Evolutionary conservation across 257 asterid species (phyloP).

Genomic region (Rauvolfia tetraphylla): DNA sequence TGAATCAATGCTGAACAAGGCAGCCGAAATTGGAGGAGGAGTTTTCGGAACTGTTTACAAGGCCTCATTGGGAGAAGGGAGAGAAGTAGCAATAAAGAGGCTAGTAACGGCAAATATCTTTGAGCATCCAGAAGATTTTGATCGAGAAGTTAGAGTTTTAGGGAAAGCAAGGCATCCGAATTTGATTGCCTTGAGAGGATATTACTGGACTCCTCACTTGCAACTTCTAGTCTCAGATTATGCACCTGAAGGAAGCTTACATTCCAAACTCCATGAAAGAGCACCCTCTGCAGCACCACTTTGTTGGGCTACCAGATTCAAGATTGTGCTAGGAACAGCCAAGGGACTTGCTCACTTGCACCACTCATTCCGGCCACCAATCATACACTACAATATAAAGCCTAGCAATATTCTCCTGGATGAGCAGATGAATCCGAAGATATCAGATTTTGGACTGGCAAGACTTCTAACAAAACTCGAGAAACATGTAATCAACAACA

Average conservation of each 20-base stretch:
- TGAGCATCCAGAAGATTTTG: constrained; percentile 74
- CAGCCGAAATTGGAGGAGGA: constrained; percentile 76
- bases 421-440: constrained; percentile 54
- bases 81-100: constrained; percentile 64
- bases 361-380: constrained; percentile 69
- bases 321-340: constrained; percentile 68
- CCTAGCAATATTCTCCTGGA: constrained; percentile 84
- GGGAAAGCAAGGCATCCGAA: constrained; percentile 81
- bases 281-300: constrained; percentile 39
- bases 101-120: constrained; percentile 54
- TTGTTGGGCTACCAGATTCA: constrained; percentile 66
- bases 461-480: constrained; percentile 63
- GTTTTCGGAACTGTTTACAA: constrained; percentile 78
- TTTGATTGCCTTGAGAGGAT: constrained; percentile 62
- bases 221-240: constrained; percentile 79
- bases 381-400: constrained; percentile 78
- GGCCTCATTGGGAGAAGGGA: constrained; percentile 49
- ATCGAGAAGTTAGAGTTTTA: constrained; percentile 62
- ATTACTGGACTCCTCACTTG: constrained; percentile 85
- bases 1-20: constrained; percentile 57
- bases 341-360: constrained; percentile 88
- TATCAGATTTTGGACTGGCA: constrained; percentile 75
- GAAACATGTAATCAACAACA: constrained; percentile 49
- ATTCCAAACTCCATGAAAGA: constrained; percentile 50
- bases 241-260: constrained; percentile 60